A percentile compares a stretch with the other conserved stretches of the same genome.
Conservation (phyloP, 176 grass and related monocot genomes). For the Areca catechu region DNA sequence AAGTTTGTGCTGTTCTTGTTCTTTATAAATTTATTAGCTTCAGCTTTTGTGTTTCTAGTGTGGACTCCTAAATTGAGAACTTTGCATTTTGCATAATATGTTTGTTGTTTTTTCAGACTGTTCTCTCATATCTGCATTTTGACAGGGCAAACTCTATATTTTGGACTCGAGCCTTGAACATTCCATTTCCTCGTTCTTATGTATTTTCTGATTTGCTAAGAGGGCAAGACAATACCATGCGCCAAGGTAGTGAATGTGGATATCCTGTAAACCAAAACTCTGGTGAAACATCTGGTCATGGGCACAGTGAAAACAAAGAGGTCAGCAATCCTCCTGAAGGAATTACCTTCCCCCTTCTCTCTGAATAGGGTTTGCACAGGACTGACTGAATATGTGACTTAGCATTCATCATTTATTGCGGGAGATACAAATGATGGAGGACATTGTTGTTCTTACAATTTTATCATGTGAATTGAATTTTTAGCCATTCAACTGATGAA, state of each 20-base stretch:
- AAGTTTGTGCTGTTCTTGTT: too few species aligned
- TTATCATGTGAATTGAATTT: background rate
- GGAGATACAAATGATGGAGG: too few species aligned
- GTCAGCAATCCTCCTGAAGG: slow-evolving; percentile 7
- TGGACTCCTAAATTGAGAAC: background rate
- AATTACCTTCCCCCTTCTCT: too few species aligned
- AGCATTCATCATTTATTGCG: too few species aligned
- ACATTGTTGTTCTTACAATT: too few species aligned
- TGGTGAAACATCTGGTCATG: slow-evolving; percentile 22
- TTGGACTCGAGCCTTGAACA: slow-evolving; percentile 85
- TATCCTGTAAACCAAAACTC: slow-evolving; percentile 7
- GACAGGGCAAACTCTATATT: slow-evolving; percentile 93
- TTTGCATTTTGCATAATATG: background rate
- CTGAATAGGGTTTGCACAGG: too few species aligned
- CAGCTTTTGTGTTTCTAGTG: background rate
- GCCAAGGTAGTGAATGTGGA: slow-evolving; percentile 8
- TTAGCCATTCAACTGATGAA: background rate
- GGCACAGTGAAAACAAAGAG: slow-evolving; percentile 1
- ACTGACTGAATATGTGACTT: too few species aligned
- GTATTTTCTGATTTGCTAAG: slow-evolving; percentile 46
- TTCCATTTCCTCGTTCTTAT: slow-evolving; percentile 70
- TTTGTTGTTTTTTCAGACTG: slow-evolving; percentile 2
- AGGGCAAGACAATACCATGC: slow-evolving; percentile 7
- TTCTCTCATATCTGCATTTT: slow-evolving; percentile 5
- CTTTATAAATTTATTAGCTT: too few species aligned